Conservation (phyloP, 768 basidiomycete species). For the Amanita rubescens region DNA sequence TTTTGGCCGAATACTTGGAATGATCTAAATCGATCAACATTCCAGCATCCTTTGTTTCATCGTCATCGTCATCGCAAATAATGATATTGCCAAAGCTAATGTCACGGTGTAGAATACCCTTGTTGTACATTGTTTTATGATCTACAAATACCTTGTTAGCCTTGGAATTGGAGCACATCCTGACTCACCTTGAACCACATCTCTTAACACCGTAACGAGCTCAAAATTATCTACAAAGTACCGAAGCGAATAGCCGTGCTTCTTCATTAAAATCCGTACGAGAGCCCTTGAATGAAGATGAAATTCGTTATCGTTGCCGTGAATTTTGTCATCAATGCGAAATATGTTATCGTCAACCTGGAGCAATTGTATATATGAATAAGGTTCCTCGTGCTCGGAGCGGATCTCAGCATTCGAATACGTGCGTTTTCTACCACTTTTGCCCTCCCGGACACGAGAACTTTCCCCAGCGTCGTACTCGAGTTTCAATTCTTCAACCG, state of each 20-base stretch:
- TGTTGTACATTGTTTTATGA: background rate
- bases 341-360: background rate
- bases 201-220: background rate
- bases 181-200: background rate
- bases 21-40: background rate
- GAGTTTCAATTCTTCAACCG: background rate
- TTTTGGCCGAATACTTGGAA: background rate
- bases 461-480: background rate
- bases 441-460: too few relatives aligned
- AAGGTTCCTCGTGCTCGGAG: background rate
- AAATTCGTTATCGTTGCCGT: background rate
- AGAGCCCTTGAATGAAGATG: background rate
- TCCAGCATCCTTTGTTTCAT: background rate
- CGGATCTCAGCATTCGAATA: background rate
- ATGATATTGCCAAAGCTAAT: background rate
- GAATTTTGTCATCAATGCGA: too few relatives aligned
- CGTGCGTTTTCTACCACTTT: background rate
- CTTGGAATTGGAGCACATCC: background rate
- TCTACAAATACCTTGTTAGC: background rate
- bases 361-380: background rate
- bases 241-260: background rate
- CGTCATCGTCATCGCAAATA: background rate
- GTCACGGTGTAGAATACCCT: background rate
- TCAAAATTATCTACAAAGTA: background rate
- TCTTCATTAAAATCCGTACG: background rate